Evolutionary conservation across 352 stramenopile genomes (phyloP).

Genomic region (Globisporangium carolinianum): DNA sequence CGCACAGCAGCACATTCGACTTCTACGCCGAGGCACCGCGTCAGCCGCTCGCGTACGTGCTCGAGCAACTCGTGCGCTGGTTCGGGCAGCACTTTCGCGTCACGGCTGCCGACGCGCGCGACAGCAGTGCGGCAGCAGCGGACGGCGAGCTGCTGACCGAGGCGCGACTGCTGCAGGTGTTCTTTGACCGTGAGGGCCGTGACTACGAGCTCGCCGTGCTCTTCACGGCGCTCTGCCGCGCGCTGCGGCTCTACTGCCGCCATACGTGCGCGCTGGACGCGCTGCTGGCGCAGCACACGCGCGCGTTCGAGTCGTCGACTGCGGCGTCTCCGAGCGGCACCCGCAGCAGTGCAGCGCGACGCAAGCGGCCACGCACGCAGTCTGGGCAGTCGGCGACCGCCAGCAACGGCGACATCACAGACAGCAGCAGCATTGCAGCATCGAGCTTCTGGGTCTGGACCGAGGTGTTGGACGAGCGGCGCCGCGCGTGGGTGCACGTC

Average conservation of each 20-base stretch:
- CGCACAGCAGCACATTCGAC: constrained; percentile 22
- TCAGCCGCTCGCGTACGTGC: constrained; percentile 35
- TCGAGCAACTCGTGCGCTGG: constrained; percentile 69
- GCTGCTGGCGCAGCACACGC: constrained; percentile 34
- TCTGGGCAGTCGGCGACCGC: not conserved
- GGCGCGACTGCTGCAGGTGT: constrained; percentile 37
- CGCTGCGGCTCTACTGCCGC: constrained; percentile 42
- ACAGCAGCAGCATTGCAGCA: not conserved
- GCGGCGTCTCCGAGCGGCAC: not conserved
- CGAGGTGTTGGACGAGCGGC: constrained; percentile 55
- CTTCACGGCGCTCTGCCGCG: constrained; percentile 57
- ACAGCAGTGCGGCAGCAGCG: constrained; percentile 2
- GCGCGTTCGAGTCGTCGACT: constrained; percentile 27
- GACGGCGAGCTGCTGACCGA: constrained; percentile 29
- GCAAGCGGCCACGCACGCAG: constrained; percentile 8
- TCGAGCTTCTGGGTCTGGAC: constrained; percentile 54
- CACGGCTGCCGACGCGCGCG: not conserved
- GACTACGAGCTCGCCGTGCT: constrained; percentile 50
- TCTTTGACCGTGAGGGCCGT: constrained; percentile 35
- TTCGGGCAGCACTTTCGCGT: constrained; percentile 45
- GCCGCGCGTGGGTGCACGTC: constrained; percentile 46
- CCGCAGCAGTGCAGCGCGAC: not conserved
- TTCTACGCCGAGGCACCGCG: constrained; percentile 30
- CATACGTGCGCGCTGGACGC: constrained; percentile 46
- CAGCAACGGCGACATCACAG: not conserved